These are phyloP conservation scores for Aspergillus chevalieri DNA, from an alignment of 2,329 filamentous ascomycete genomes.

Conservation along the genomic window DNA sequence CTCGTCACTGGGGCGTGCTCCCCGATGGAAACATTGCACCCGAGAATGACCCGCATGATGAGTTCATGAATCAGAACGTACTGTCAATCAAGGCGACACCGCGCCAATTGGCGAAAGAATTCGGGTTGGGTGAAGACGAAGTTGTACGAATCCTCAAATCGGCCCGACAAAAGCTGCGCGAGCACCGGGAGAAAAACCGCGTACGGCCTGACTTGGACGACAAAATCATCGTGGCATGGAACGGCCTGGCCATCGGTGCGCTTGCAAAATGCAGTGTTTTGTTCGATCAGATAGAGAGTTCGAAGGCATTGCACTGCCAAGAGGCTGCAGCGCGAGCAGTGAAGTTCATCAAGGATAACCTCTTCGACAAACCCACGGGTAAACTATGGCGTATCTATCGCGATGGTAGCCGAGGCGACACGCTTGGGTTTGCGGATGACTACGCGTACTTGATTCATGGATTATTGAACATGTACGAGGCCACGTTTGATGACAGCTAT, in stretches of 20 bases:
- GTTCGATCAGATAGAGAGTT: slow-evolving; percentile 55
- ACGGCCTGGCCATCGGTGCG: slow-evolving; percentile 78
- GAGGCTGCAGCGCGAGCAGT: slow-evolving; percentile 62
- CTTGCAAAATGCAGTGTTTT: slow-evolving; percentile 69
- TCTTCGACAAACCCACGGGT: slow-evolving; percentile 62
- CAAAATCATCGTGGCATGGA: slow-evolving; percentile 82
- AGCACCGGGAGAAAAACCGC: slow-evolving; percentile 67
- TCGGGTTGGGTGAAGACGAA: slow-evolving; percentile 64
- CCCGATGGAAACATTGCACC: slow-evolving; percentile 80
- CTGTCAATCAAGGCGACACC: slow-evolving; percentile 64
- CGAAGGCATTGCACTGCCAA: slow-evolving; percentile 56
- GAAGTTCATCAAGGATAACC: slow-evolving; percentile 62
- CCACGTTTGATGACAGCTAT: slow-evolving; percentile 69
- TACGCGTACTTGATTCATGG: slow-evolving; percentile 85
- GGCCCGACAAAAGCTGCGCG: slow-evolving; percentile 62
- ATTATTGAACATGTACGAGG: slow-evolving; percentile 75
- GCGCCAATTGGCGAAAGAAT: slow-evolving; percentile 65
- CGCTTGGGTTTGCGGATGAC: slow-evolving; percentile 80
- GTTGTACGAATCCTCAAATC: slow-evolving; percentile 61
- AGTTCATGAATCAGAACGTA: slow-evolving; percentile 92
- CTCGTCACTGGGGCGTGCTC: slow-evolving; percentile 76
- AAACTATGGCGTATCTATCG: slow-evolving; percentile 70
- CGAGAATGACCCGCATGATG: slow-evolving; percentile 80
- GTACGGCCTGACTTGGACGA: slow-evolving; percentile 74
- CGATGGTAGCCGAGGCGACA: slow-evolving; percentile 56